Conservation (phyloP, 495 filamentous ascomycete genomes). For the Lasiosphaeria miniovina region DNA sequence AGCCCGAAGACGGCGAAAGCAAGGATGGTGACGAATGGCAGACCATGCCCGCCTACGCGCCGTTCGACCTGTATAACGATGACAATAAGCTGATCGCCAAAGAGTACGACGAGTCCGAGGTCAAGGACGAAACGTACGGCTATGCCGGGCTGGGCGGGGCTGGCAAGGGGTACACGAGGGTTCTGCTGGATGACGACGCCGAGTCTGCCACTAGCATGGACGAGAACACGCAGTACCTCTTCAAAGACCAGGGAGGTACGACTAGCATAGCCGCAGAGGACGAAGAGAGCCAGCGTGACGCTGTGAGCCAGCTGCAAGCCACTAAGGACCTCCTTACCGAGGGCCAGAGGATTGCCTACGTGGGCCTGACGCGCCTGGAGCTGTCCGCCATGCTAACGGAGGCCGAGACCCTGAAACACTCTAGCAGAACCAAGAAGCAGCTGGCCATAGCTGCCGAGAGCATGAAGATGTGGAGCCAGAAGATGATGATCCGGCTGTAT, state of each 20-base stretch:
- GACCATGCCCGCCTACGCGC: slow-evolving; percentile 86
- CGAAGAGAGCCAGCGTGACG: slow-evolving; percentile 79
- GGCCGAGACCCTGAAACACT: slow-evolving; percentile 53
- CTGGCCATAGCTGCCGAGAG: slow-evolving; percentile 66
- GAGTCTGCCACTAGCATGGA: slow-evolving; percentile 94
- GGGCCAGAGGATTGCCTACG: slow-evolving; percentile 94
- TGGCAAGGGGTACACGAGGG: slow-evolving; percentile 89
- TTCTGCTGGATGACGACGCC: slow-evolving; percentile 90
- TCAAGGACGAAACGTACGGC: slow-evolving; percentile 66
- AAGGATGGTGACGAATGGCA: slow-evolving; percentile 76
- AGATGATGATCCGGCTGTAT: slow-evolving; percentile 93
- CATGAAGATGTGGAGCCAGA: slow-evolving; percentile 93
- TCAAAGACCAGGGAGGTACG: slow-evolving; percentile 61
- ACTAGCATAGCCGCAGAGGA: slow-evolving; percentile 60
- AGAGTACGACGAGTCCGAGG: slow-evolving; percentile 67
- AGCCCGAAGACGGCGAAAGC: slow-evolving; percentile 45
- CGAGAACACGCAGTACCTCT: slow-evolving; percentile 94
- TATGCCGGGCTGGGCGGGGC: slow-evolving; percentile 80
- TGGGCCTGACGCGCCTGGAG: slow-evolving; percentile 77
- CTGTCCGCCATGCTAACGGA: slow-evolving; percentile 74
- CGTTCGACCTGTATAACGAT: slow-evolving; percentile 93
- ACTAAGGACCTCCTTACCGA: slow-evolving; percentile 95
- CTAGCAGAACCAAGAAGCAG: slow-evolving; percentile 62
- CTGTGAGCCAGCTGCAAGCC: slow-evolving; percentile 85
- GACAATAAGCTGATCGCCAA: slow-evolving; percentile 80